These are phyloP conservation scores for Alternaria brassicicola DNA, from an alignment of 2,329 filamentous ascomycete genomes.

Conservation along the genomic window DNA sequence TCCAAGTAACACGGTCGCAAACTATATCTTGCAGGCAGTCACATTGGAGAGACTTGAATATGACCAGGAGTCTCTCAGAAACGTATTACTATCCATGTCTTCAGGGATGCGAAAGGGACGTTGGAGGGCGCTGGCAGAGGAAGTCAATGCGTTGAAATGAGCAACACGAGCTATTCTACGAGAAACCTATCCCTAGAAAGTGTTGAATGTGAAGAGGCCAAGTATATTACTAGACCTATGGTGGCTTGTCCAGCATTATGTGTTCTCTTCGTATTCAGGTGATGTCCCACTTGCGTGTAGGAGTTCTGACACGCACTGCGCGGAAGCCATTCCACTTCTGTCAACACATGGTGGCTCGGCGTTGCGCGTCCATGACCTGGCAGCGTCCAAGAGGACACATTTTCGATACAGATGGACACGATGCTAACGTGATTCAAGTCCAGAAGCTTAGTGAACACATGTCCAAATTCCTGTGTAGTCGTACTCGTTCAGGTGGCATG, in stretches of 20 bases:
- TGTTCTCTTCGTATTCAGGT: not conserved
- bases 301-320: not conserved
- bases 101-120: conserved; percentile 29
- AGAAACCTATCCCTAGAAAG: not conserved
- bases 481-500: conserved; percentile 8
- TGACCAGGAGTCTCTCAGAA: conserved; percentile 26
- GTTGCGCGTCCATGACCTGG: conserved; percentile 2
- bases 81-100: conserved; percentile 30
- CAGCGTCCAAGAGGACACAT: not conserved
- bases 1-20: conserved; percentile 32
- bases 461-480: not conserved
- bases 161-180: not conserved
- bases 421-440: not conserved
- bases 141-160: conserved; percentile 21
- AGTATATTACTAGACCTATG: not conserved
- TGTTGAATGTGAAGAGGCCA: not conserved
- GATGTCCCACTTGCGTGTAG: not conserved
- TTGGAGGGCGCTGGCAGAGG: conserved; percentile 34
- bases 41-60: conserved; percentile 38
- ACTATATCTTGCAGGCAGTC: conserved; percentile 42
- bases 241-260: not conserved
- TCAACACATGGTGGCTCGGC: conserved; percentile 1
- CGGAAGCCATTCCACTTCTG: conserved; percentile 16
- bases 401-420: not conserved
- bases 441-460: not conserved